Evolutionary conservation across 257 asterid genomes (phyloP), one percentile per base, ranked within the genome.

Genomic region (Penstemon davidsonii): DNA sequence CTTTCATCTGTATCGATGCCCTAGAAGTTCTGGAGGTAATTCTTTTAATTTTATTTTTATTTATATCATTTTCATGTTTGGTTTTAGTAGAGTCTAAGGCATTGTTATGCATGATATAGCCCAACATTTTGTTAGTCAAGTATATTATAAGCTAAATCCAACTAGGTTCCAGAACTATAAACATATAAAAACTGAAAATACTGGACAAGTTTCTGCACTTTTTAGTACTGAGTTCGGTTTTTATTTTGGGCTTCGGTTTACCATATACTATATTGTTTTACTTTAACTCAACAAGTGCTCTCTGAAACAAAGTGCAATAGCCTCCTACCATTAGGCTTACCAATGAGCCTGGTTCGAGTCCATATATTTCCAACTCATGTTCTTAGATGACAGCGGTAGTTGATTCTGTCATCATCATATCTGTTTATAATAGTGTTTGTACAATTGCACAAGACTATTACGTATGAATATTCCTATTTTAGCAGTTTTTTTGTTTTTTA

Each of bases 21-120:
- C 92, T 90, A 42, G 99, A 93, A 81, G 96, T 93, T 76, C 75
- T 93, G 83, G 97, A 93, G 97, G 99, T 90, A 78, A 66, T 57
- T 62, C 45, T 68, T 46, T 49, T 54, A 25, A 53, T 18, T 49
- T 66, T 15, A 11, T 68, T 40, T 60, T 25, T 58, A 36, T 46
- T 64, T 46, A 55, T 55, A n/a, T 43, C 6, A 41, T 53, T 49
- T 52, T 55, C 25, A 42, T 13, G 54, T 67, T 49, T 60, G 51
- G 25, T 64, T 60, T 65, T 5, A 37, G 46, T 54, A 41, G 62
- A 58, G 58, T 43, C n/a, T 51, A 59, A 59, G 8, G 46, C 41
- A 5, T 3, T 4, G 54, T 38, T 51, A 57, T 13, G 56, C 42
- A 43, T 51, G 55, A 60, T 42, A 56, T 8, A 10, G 11, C 67